Conservation (phyloP, 108 stramenopile genomes). For the Licmophora abbreviata region DNA sequence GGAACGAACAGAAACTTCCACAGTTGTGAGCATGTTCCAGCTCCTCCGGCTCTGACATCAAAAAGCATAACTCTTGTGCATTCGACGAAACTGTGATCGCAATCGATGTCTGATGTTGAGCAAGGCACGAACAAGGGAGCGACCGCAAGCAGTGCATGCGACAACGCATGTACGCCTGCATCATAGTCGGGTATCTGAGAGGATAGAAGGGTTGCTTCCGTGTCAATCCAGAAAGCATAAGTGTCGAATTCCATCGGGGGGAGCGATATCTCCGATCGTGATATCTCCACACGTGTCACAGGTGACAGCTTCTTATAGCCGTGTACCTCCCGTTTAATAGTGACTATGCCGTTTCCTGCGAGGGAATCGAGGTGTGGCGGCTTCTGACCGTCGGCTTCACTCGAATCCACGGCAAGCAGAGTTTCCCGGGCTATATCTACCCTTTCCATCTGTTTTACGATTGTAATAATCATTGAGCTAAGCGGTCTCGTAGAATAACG, state of each 20-base stretch:
- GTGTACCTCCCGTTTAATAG: slow-evolving; percentile 67
- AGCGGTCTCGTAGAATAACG: slow-evolving; percentile 67
- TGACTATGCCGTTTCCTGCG: slow-evolving; percentile 70
- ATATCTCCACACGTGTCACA: slow-evolving; percentile 61
- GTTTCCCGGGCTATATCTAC: too few species aligned
- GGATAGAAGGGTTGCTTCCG: slow-evolving; percentile 43
- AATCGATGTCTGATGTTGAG: slow-evolving; percentile 61
- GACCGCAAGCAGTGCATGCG: slow-evolving; percentile 86
- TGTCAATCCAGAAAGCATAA: slow-evolving; percentile 87
- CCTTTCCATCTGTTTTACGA: slow-evolving; percentile 67
- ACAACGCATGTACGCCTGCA: slow-evolving; percentile 85
- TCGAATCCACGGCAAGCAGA: neutral
- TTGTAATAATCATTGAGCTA: slow-evolving; percentile 56
- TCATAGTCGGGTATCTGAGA: slow-evolving; percentile 41
- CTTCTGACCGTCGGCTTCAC: slow-evolving; percentile 4
- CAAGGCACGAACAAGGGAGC: slow-evolving; percentile 87
- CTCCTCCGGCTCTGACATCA: slow-evolving; percentile 73
- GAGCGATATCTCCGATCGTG: slow-evolving; percentile 66
- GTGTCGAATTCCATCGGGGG: slow-evolving; percentile 93
- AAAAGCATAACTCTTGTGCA: slow-evolving; percentile 67
- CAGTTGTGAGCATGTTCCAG: slow-evolving; percentile 50
- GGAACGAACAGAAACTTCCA: slow-evolving; percentile 43
- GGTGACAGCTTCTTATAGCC: slow-evolving; percentile 73
- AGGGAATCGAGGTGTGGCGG: slow-evolving; percentile 24
- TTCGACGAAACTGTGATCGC: slow-evolving; percentile 50